Evolutionary conservation across 805 yeast genomes (phyloP).

Genomic region (Osmozyma mogii): DNA sequence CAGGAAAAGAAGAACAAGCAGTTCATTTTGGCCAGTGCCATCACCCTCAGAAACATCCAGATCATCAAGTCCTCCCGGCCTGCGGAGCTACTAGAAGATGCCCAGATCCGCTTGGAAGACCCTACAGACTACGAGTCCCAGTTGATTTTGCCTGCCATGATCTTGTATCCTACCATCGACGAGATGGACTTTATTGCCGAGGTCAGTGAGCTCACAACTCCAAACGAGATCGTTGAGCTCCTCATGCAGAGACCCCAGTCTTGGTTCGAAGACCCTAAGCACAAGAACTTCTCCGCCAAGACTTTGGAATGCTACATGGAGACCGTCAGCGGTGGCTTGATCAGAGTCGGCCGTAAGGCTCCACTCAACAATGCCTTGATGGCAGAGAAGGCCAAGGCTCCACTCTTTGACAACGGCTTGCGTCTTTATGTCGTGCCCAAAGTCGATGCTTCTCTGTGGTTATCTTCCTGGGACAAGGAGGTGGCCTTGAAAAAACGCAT

Average conservation of each 20-base stretch:
- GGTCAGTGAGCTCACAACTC: conserved; percentile 64
- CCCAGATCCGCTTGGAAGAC: conserved; percentile 53
- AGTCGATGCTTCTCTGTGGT: conserved; percentile 55
- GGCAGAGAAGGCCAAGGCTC: conserved; percentile 56
- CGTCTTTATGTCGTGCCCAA: conserved; percentile 78
- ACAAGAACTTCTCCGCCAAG: conserved; percentile 48
- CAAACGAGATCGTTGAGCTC: conserved; percentile 52
- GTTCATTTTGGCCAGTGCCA: conserved; percentile 47
- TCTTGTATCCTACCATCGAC: conserved; percentile 74
- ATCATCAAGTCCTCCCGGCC: conserved; percentile 45
- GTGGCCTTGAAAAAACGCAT: conserved; percentile 32
- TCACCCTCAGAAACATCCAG: conserved; percentile 50
- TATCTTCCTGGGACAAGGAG: conserved; percentile 55
- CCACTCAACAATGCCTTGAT: conserved; percentile 57
- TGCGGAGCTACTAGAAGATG: conserved; percentile 45
- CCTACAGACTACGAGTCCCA: conserved; percentile 66
- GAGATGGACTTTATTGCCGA: conserved; percentile 78
- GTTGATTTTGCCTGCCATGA: conserved; percentile 70
- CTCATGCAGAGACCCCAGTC: conserved; percentile 57
- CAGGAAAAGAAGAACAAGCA: conserved; percentile 35
- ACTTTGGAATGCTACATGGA: conserved; percentile 73
- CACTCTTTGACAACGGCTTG: conserved; percentile 67
- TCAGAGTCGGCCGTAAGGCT: conserved; percentile 75
- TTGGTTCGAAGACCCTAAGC: conserved; percentile 61
- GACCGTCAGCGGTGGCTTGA: conserved; percentile 74